phyloP scores from a whole-genome alignment of 2,329 filamentous ascomycete genomes.

The Alternaria ventricosa region DNA sequence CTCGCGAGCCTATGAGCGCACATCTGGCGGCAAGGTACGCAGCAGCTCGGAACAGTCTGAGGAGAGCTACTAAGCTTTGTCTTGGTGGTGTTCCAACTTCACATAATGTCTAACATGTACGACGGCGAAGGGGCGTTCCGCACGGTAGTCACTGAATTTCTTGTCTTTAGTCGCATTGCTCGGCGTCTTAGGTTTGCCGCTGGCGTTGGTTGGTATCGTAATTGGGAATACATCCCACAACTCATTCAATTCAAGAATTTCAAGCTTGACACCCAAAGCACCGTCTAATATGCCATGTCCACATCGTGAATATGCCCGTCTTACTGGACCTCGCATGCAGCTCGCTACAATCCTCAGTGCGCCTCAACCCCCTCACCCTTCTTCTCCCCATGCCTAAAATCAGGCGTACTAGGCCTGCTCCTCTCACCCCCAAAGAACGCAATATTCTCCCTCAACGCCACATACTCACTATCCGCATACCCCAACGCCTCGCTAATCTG shows the following conservation, averaged over 20 bases:
- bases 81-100: constrained; percentile 7
- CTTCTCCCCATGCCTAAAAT: constrained; percentile 21
- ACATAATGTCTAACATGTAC: constrained; percentile 22
- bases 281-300: not conserved
- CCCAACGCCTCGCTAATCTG: constrained; percentile 83
- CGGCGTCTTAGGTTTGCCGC: constrained; percentile 2
- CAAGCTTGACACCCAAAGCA: not conserved
- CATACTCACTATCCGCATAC: constrained; percentile 94
- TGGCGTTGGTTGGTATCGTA: not conserved
- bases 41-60: constrained; percentile 34
- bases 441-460: constrained; percentile 86
- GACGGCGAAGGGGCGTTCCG: constrained; percentile 17
- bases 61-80: constrained; percentile 23
- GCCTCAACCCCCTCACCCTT: constrained; percentile 8
- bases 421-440: constrained; percentile 66
- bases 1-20: constrained; percentile 43
- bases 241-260: not conserved
- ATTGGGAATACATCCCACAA: not conserved
- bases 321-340: not conserved
- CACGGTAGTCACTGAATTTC: constrained; percentile 11
- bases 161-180: constrained; percentile 9
- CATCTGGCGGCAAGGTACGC: constrained; percentile 36
- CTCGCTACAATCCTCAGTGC: not conserved
- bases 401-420: constrained; percentile 48
- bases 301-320: not conserved